Percentiles rank a stretch among this genome's conserved stretches.
phyloP scores from a whole-genome alignment of 257 asterid species.

The Solanum dulcamara region DNA sequence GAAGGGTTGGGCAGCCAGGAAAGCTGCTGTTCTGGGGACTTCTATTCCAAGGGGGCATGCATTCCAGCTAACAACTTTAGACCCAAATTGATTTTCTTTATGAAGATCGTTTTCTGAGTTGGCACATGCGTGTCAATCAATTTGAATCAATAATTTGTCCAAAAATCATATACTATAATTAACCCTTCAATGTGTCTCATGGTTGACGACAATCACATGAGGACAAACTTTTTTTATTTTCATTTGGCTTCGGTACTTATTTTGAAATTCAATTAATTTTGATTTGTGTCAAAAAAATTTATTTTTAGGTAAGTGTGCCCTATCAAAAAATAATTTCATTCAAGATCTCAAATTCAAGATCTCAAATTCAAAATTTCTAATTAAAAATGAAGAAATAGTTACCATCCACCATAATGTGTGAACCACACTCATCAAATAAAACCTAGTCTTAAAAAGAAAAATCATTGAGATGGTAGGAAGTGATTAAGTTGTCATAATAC shows the following conservation, averaged over 20 bases:
- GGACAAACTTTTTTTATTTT: background rate
- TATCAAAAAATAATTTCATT: background rate
- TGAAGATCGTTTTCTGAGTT: background rate
- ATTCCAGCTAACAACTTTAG: background rate
- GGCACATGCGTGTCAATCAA: background rate
- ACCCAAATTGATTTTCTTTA: background rate
- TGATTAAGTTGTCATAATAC: too few relatives aligned
- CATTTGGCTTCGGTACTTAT: background rate
- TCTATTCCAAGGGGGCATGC: background rate
- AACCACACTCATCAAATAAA: background rate
- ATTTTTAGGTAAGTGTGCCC: background rate
- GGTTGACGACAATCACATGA: background rate
- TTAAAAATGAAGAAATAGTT: background rate
- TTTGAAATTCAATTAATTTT: rapidly evolving
- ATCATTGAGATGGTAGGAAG: background rate
- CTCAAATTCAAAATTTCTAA: too few relatives aligned
- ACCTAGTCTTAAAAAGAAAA: background rate
- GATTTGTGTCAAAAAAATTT: background rate
- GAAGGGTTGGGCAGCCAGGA: background rate
- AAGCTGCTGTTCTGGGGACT: background rate
- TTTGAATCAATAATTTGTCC: background rate
- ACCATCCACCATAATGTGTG: background rate
- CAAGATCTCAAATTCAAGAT: background rate
- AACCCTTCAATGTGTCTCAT: background rate
- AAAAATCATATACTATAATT: background rate